Percentiles rank a stretch among this genome's conserved stretches.
phyloP scores from a whole-genome alignment of 495 filamentous ascomycete species.

The Trichoderma erinaceum region DNA sequence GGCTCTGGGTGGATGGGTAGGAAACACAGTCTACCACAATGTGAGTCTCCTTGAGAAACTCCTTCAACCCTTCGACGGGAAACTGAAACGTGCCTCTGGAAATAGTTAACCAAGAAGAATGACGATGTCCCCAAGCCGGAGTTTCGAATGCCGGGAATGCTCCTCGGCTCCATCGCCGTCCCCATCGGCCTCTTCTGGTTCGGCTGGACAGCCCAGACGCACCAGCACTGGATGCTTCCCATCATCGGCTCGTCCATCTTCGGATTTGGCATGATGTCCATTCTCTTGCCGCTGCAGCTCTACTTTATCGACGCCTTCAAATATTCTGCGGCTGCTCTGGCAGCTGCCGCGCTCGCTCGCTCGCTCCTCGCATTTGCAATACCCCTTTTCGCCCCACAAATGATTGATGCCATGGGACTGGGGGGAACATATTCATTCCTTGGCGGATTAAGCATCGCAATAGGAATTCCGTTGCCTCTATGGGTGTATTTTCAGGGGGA shows the following conservation, averaged over 20 bases:
- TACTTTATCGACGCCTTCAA: conserved; percentile 66
- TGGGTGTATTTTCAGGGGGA: conserved; percentile 2
- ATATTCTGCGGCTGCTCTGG: not conserved
- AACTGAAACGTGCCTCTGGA: not conserved
- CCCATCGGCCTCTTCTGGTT: conserved; percentile 29
- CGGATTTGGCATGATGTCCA: conserved; percentile 15
- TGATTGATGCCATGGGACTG: not conserved
- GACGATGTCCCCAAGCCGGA: conserved; percentile 13
- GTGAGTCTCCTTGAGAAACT: not conserved
- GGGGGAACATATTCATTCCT: not conserved
- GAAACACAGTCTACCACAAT: not conserved
- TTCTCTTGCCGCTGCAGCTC: conserved; percentile 22
- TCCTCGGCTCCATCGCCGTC: conserved; percentile 15
- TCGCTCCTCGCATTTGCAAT: not conserved
- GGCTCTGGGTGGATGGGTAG: not conserved
- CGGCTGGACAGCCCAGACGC: conserved; percentile 26
- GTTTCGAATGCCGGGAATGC: conserved; percentile 17
- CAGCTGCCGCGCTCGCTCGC: not conserved
- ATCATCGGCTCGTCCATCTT: conserved; percentile 18
- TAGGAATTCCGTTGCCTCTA: conserved; percentile 1
- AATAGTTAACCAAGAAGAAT: conserved; percentile 7
- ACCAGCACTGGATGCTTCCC: conserved; percentile 37
- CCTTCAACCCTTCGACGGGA: not conserved
- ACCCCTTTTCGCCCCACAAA: conserved; percentile 9
- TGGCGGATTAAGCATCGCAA: conserved; percentile 1